Conservation (phyloP, 768 basidiomycete species). For the Leucosporidium creatinivorum region DNA sequence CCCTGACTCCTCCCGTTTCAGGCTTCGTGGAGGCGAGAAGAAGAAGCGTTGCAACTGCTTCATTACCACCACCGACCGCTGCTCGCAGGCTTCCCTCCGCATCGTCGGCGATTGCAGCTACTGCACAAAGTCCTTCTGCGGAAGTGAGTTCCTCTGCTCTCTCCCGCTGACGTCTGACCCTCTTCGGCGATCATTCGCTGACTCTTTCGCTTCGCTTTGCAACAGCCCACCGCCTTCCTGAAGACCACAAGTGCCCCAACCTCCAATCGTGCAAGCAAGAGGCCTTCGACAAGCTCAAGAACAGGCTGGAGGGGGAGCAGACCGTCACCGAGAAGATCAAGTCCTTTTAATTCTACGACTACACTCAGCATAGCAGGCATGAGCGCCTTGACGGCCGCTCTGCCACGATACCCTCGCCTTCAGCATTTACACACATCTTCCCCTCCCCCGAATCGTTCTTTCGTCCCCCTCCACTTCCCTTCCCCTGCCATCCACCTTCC, state of each 20-base stretch:
- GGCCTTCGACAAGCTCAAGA: constrained; percentile 82
- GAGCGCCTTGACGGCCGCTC: no score
- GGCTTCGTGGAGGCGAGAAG: constrained; percentile 19
- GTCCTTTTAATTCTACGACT: constrained; percentile 46
- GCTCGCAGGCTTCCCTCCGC: constrained; percentile 70
- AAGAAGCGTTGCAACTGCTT: constrained; percentile 31
- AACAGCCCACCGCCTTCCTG: neutral
- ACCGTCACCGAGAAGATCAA: constrained; percentile 82
- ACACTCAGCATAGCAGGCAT: no score
- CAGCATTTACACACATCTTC: no score
- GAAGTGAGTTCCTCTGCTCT: constrained; percentile 58
- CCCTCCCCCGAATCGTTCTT: no score
- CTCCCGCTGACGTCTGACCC: constrained; percentile 52
- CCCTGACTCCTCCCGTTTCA: neutral
- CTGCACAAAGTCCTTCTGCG: constrained; percentile 70
- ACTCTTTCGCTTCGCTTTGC: neutral
- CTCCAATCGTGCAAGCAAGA: constrained; percentile 77
- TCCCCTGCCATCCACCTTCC: no score
- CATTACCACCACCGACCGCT: constrained; percentile 45
- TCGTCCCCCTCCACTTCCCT: no score
- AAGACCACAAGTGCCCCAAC: constrained; percentile 71
- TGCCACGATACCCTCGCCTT: no score
- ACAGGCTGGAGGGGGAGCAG: constrained; percentile 76
- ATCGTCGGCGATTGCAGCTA: constrained; percentile 79
- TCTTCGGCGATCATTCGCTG: neutral